phyloP scores from a whole-genome alignment of 2,329 filamentous ascomycete species.

The Colletotrichum sp. region DNA sequence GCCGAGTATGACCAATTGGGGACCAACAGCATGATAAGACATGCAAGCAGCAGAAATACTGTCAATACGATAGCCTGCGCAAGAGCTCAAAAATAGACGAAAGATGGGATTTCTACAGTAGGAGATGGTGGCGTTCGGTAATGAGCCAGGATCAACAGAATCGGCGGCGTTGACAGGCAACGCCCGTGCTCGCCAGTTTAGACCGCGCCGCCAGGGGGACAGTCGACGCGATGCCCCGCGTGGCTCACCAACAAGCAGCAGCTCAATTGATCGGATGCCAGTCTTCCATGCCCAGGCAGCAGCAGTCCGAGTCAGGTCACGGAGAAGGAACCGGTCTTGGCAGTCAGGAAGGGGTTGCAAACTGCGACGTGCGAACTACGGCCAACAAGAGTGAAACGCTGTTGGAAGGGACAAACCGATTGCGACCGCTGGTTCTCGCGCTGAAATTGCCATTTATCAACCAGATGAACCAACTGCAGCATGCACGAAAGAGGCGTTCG shows the following conservation, averaged over 20 bases:
- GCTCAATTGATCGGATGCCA: not conserved
- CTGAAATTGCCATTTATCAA: not conserved
- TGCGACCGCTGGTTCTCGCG: not conserved
- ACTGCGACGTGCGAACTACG: not conserved
- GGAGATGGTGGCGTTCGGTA: not conserved
- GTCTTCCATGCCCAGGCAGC: not conserved
- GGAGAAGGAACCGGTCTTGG: not conserved
- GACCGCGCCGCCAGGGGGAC: not conserved
- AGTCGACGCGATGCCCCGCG: not conserved
- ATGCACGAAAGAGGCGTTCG: not conserved
- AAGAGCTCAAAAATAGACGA: not conserved
- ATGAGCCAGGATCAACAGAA: not conserved
- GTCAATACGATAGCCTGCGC: not conserved
- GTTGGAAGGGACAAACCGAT: not conserved
- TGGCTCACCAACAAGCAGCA: not conserved
- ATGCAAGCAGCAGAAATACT: not conserved
- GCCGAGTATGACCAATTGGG: not conserved
- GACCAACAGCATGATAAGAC: not conserved
- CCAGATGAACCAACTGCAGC: not conserved
- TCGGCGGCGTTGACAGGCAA: not conserved
- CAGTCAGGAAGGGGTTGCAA: not conserved
- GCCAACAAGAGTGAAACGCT: not conserved
- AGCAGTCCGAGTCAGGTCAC: not conserved
- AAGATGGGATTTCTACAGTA: not conserved
- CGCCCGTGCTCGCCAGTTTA: not conserved